Percentiles rank a stretch among this genome's conserved stretches.
Conservation (phyloP, 1,284 basidiomycete species). For the Ganoderma meredithae region DNA sequence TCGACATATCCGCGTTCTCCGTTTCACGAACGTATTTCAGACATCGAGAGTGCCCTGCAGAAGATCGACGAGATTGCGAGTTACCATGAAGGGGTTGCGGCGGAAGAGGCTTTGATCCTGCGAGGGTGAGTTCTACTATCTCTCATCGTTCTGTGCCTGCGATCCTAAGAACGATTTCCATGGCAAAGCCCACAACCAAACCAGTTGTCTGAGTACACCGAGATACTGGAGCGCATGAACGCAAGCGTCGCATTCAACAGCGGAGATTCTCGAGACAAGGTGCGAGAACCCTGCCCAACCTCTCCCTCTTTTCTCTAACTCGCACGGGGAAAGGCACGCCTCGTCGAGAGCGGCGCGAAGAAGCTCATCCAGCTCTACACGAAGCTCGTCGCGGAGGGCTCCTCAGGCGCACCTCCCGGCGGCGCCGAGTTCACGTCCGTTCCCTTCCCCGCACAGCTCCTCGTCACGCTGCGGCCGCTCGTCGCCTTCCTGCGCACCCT, state of each 20-base stretch:
- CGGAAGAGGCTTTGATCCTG: slow-evolving; percentile 78
- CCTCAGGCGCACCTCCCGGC: slow-evolving; percentile 71
- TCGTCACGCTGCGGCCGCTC: slow-evolving; percentile 64
- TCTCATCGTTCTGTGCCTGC: neutral
- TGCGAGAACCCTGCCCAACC: slow-evolving; percentile 40
- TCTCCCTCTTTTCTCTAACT: neutral
- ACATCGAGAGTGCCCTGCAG: slow-evolving; percentile 77
- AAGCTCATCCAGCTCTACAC: slow-evolving; percentile 82
- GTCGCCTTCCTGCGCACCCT: slow-evolving; percentile 73
- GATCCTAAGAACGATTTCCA: slow-evolving; percentile 6
- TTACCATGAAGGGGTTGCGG: slow-evolving; percentile 77
- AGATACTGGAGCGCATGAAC: slow-evolving; percentile 77
- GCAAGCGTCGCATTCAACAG: slow-evolving; percentile 81
- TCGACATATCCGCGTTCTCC: too few species aligned
- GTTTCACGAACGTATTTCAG: slow-evolving; percentile 45
- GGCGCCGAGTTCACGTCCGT: slow-evolving; percentile 61
- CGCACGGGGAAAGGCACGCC: slow-evolving; percentile 60
- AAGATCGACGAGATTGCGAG: slow-evolving; percentile 82
- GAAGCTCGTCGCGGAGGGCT: slow-evolving; percentile 81
- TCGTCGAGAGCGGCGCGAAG: slow-evolving; percentile 82
- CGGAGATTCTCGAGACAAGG: slow-evolving; percentile 65
- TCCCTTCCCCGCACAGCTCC: slow-evolving; percentile 60
- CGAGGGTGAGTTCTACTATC: slow-evolving; percentile 61
- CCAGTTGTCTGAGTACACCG: slow-evolving; percentile 69
- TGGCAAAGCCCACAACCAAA: slow-evolving; percentile 67